phyloP scores from a whole-genome alignment of 1,284 basidiomycete species.

The Abortiporus biennis region DNA sequence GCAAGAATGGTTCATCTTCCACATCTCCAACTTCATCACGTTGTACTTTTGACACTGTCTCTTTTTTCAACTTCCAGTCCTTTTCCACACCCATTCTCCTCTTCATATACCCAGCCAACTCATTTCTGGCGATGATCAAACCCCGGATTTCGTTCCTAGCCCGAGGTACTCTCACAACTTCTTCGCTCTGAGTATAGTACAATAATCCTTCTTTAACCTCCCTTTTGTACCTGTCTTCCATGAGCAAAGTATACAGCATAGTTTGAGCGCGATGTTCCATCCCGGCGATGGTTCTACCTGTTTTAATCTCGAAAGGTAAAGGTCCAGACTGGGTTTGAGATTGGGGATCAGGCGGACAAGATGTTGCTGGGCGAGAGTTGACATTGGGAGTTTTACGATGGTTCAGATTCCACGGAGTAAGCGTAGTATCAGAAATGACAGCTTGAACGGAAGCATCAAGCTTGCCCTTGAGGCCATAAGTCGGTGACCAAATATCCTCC shows the following conservation, averaged over 20 bases:
- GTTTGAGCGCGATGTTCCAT: slow-evolving; percentile 98
- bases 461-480: slow-evolving; percentile 94
- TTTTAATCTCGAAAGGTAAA: slow-evolving; percentile 94
- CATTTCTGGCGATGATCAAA: slow-evolving; percentile 80
- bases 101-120: slow-evolving; percentile 77
- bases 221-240: slow-evolving; percentile 82
- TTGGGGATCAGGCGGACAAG: no score
- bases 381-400: no score
- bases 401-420: no score
- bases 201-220: slow-evolving; percentile 75
- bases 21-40: slow-evolving; percentile 1
- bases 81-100: slow-evolving; percentile 14
- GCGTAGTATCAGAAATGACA: slow-evolving; percentile 39
- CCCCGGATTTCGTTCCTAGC: slow-evolving; percentile 81
- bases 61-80: neutral
- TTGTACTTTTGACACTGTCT: neutral
- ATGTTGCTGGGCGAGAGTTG: no score
- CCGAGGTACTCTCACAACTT: slow-evolving; percentile 78
- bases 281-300: slow-evolving; percentile 70
- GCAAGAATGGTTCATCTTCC: slow-evolving; percentile 55
- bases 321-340: slow-evolving; percentile 24
- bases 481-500: slow-evolving; percentile 97
- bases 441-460: slow-evolving; percentile 87
- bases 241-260: slow-evolving; percentile 92
- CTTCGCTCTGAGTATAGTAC: slow-evolving; percentile 90